Evolutionary conservation across 1,139 yeast species (phyloP).

Genomic region (Kodamaea derodonti): DNA sequence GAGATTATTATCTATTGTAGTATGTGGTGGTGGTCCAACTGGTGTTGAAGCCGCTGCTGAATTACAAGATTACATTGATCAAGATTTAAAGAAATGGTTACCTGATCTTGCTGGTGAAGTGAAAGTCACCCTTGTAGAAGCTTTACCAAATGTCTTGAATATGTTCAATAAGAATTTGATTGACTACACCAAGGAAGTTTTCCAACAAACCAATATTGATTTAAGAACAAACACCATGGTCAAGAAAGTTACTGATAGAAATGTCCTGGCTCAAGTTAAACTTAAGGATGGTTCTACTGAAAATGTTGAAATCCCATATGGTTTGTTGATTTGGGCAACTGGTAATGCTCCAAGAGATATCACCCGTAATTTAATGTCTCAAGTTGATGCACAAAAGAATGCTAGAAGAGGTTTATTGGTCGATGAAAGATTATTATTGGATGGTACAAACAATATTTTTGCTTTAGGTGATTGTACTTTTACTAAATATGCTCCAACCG

Average conservation of each 20-base stretch:
- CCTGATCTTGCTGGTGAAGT: slow-evolving; percentile 82
- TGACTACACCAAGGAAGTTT: slow-evolving; percentile 78
- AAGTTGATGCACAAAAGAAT: slow-evolving; percentile 76
- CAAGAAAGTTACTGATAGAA: slow-evolving; percentile 69
- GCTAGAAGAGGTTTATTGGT: slow-evolving; percentile 88
- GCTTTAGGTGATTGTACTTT: slow-evolving; percentile 94
- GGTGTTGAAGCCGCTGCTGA: slow-evolving; percentile 98
- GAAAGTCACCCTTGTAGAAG: slow-evolving; percentile 83
- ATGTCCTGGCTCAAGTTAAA: slow-evolving; percentile 69
- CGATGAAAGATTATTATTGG: slow-evolving; percentile 75
- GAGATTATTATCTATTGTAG: slow-evolving; percentile 76
- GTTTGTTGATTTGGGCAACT: slow-evolving; percentile 94
- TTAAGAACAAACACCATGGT: slow-evolving; percentile 84
- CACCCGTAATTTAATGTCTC: slow-evolving; percentile 60
- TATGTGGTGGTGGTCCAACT: slow-evolving; percentile 96
- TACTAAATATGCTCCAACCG: slow-evolving; percentile 91
- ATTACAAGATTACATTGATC: slow-evolving; percentile 88
- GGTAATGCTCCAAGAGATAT: slow-evolving; percentile 90
- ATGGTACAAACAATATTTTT: slow-evolving; percentile 80
- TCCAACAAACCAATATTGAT: slow-evolving; percentile 74
- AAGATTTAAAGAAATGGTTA: slow-evolving; percentile 84
- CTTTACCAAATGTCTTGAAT: slow-evolving; percentile 84
- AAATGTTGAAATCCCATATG: slow-evolving; percentile 73
- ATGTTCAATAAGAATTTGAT: slow-evolving; percentile 83
- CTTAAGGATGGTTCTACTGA: slow-evolving; percentile 56